These are phyloP conservation scores for Cordyceps javanica DNA, from an alignment of 2,329 filamentous ascomycete genomes.

Conservation along the genomic window DNA sequence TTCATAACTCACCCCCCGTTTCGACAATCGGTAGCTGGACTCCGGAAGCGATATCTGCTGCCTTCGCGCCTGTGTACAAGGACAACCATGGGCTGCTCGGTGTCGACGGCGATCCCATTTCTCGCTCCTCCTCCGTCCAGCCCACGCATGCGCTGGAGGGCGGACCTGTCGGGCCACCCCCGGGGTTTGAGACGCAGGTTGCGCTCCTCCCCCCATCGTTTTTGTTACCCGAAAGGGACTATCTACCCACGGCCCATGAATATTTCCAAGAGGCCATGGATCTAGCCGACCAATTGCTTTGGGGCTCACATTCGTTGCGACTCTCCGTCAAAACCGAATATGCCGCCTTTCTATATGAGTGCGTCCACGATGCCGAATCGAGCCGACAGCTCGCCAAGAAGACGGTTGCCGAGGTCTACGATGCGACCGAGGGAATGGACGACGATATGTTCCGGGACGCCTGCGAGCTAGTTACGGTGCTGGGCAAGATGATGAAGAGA, in stretches of 20 bases:
- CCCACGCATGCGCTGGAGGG: conserved; percentile 48
- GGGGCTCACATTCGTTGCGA: conserved; percentile 83
- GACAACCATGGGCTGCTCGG: conserved; percentile 45
- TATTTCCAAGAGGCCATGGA: conserved; percentile 74
- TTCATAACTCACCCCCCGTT: conserved; percentile 83
- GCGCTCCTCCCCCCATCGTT: conserved; percentile 57
- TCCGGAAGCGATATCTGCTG: conserved; percentile 36
- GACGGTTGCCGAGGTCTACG: conserved; percentile 86
- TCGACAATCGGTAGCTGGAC: conserved; percentile 52
- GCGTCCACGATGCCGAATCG: conserved; percentile 71
- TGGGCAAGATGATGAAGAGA: conserved; percentile 85
- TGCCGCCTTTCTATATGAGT: conserved; percentile 89
- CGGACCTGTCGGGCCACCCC: conserved; percentile 51
- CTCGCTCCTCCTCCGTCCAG: conserved; percentile 40
- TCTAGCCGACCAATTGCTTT: conserved; percentile 69
- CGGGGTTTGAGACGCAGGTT: conserved; percentile 42
- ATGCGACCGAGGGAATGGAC: conserved; percentile 85
- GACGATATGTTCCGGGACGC: conserved; percentile 94
- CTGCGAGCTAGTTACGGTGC: conserved; percentile 75
- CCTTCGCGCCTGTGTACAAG: conserved; percentile 27
- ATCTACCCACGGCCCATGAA: conserved; percentile 71
- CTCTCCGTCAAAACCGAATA: conserved; percentile 90
- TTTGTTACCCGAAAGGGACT: conserved; percentile 71
- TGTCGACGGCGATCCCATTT: conserved; percentile 33
- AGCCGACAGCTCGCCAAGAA: conserved; percentile 72